Percentiles rank a stretch among this genome's conserved stretches.
These are phyloP conservation scores for Bipolaris gigantea DNA, from an alignment of 2,329 filamentous ascomycete genomes.

Conservation along the genomic window DNA sequence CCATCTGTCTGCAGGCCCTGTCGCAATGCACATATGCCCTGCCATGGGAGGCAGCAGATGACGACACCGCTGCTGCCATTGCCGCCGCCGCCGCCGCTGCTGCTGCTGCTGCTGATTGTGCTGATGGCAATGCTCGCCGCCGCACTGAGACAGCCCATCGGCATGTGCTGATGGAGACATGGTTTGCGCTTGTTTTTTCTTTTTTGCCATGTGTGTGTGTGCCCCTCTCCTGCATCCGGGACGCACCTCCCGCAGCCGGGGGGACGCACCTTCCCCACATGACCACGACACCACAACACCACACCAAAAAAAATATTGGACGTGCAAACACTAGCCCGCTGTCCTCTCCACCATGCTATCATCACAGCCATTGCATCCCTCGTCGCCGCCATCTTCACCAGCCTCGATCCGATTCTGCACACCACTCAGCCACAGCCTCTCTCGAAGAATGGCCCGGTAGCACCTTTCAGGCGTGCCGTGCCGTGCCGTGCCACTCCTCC, in stretches of 20 bases:
- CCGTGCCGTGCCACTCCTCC: slow-evolving; percentile 7
- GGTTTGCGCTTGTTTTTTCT: too few species aligned
- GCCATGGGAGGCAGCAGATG: too few species aligned
- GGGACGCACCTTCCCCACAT: not conserved
- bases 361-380: not conserved
- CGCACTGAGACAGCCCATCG: not conserved
- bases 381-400: not conserved
- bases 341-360: not conserved
- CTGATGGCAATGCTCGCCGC: not conserved
- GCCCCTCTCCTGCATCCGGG: too few species aligned
- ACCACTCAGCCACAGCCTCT: slow-evolving; percentile 9
- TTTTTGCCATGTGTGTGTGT: too few species aligned
- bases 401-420: not conserved
- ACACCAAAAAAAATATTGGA: not conserved
- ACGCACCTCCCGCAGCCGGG: too few species aligned
- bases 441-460: not conserved
- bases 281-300: not conserved
- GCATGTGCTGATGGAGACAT: too few species aligned
- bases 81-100: too few species aligned
- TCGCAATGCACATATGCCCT: not conserved
- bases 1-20: not conserved
- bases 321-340: not conserved
- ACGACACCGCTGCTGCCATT: too few species aligned
- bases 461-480: slow-evolving; percentile 5
- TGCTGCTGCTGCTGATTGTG: too few species aligned